phyloP scores from a whole-genome alignment of 129 eudicot genomes.

The Chrysanthemum makinoi region DNA sequence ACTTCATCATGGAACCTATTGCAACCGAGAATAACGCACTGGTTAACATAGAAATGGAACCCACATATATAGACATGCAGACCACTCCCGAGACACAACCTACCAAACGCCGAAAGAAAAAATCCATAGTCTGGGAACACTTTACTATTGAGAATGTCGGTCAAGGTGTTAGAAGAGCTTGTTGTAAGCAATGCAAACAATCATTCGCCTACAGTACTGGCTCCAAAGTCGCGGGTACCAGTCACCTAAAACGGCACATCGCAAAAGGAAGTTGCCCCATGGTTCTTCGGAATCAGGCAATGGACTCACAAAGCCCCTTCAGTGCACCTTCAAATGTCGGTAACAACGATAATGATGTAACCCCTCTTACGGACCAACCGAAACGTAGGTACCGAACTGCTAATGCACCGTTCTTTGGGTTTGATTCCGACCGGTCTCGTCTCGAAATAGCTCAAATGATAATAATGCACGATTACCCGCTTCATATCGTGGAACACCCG shows the following conservation, averaged over 20 bases:
- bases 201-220: conserved; percentile 94
- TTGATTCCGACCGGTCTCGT: conserved; percentile 73
- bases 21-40: conserved; percentile 35
- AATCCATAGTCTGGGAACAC: conserved; percentile 90
- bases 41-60: conserved; percentile 16
- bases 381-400: conserved; percentile 71
- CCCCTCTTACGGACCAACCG: conserved; percentile 38
- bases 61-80: background rate
- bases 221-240: conserved; percentile 81
- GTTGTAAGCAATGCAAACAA: conserved; percentile 80
- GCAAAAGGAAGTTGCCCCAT: conserved; percentile 85
- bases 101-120: conserved; percentile 73
- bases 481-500: conserved; percentile 89
- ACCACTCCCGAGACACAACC: conserved; percentile 29
- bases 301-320: conserved; percentile 37
- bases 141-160: conserved; percentile 74
- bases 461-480: conserved; percentile 87
- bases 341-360: background rate
- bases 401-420: conserved; percentile 42
- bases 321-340: conserved; percentile 57
- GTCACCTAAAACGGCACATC: conserved; percentile 92
- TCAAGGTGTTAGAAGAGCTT: conserved; percentile 64
- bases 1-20: conserved; percentile 23
- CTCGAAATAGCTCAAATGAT: conserved; percentile 81
- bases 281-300: conserved; percentile 56